Evolutionary conservation across 1,284 basidiomycete genomes (phyloP).

Genomic region (Cryptococcus hybrid): DNA sequence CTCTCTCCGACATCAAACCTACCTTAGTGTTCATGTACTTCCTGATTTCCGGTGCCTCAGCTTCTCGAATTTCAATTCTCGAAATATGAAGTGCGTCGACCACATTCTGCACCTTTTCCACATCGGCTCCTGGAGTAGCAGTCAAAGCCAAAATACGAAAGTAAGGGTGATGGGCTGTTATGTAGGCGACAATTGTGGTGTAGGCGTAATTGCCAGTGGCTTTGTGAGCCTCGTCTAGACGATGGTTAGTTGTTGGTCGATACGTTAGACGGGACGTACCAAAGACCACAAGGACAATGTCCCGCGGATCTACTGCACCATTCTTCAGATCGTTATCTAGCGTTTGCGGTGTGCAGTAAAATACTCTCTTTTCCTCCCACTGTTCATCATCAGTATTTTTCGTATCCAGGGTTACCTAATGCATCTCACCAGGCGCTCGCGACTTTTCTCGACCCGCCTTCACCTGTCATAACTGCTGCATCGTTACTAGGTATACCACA

Average conservation of each 20-base stretch:
- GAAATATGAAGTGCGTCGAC: constrained; percentile 96
- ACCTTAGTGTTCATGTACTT: constrained; percentile 89
- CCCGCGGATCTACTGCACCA: constrained; percentile 70
- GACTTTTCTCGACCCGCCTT: constrained; percentile 48
- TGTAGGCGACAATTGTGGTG: constrained; percentile 78
- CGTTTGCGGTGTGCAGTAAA: constrained; percentile 98
- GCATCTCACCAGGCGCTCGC: constrained; percentile 62
- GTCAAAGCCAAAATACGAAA: constrained; percentile 92
- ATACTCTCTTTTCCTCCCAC: constrained; percentile 71
- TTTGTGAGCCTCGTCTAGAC: constrained; percentile 88
- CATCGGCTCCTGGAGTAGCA: constrained; percentile 87
- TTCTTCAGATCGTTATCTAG: constrained; percentile 80
- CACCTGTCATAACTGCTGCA: constrained; percentile 85
- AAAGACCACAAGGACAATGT: constrained; percentile 65
- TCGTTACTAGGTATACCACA: constrained; percentile 91
- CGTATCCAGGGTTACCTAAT: not conserved
- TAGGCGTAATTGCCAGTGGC: constrained; percentile 94
- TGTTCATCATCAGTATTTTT: constrained; percentile 11
- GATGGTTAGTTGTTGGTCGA: not conserved
- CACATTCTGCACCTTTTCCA: constrained; percentile 85
- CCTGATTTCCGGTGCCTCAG: constrained; percentile 82
- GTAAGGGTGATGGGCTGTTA: constrained; percentile 92
- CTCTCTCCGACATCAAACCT: constrained; percentile 3
- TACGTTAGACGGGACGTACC: constrained; percentile 51
- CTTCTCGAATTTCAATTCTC: constrained; percentile 91